Evolutionary conservation across 441 rosid genomes (phyloP).

Genomic region (Pelargonium cotyledonis): DNA sequence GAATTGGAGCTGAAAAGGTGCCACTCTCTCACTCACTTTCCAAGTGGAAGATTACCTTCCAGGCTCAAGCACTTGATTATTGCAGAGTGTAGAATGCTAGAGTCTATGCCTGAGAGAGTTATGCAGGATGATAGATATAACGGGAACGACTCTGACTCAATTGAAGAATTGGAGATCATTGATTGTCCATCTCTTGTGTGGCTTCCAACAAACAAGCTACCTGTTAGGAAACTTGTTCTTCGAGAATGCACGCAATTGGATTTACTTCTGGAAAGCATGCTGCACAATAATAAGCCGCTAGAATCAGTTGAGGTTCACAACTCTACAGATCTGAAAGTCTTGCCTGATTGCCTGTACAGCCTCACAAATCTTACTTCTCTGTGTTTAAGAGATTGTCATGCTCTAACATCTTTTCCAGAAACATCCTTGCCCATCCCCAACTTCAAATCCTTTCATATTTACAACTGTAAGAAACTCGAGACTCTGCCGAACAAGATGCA

Average conservation of each 20-base stretch:
- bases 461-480: conserved; percentile 5
- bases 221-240: neutral
- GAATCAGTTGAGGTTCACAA: conserved; percentile 1
- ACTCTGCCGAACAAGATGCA: neutral
- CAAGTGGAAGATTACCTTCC: neutral
- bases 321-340: conserved; percentile 4
- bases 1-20: conserved; percentile 7
- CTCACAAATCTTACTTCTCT: conserved; percentile 3
- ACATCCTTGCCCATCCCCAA: neutral
- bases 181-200: conserved; percentile 5
- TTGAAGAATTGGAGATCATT: conserved; percentile 7
- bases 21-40: conserved; percentile 6
- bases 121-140: neutral
- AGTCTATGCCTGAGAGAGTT: conserved; percentile 3
- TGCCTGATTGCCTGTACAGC: conserved; percentile 3
- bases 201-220: conserved; percentile 1
- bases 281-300: neutral
- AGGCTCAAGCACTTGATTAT: neutral
- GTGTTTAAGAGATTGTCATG: conserved; percentile 7
- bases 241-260: conserved; percentile 22
- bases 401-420: neutral
- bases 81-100: conserved; percentile 4
- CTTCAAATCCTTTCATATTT: conserved; percentile 5
- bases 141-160: neutral
- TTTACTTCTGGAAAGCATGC: conserved; percentile 13